Evolutionary conservation across 805 yeast species (phyloP).

Genomic region (Teunomyces tritomae): DNA sequence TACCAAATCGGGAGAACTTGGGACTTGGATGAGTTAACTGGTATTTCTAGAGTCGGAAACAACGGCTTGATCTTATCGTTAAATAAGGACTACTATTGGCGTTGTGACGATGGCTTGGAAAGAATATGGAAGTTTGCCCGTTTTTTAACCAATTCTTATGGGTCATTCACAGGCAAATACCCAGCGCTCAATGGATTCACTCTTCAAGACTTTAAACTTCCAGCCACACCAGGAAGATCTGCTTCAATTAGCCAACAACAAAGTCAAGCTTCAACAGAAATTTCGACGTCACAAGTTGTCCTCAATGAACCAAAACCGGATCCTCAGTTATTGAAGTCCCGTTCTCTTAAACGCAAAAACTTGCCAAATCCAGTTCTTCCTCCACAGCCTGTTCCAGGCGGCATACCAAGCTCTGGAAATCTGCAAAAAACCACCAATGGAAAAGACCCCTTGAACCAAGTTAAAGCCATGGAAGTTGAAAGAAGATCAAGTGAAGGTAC

Average conservation of each 20-base stretch:
- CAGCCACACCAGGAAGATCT: slow-evolving; percentile 18
- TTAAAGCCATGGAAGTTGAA: slow-evolving; percentile 37
- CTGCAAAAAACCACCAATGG: slow-evolving; percentile 41
- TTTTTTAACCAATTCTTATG: slow-evolving; percentile 29
- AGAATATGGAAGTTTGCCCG: slow-evolving; percentile 35
- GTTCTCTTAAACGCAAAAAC: slow-evolving; percentile 21
- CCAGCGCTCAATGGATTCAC: slow-evolving; percentile 35
- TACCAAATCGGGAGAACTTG: slow-evolving; percentile 93
- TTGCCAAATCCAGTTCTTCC: slow-evolving; percentile 20
- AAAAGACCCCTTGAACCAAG: slow-evolving; percentile 40
- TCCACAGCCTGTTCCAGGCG: slow-evolving; percentile 12
- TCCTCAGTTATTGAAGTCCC: slow-evolving; percentile 19
- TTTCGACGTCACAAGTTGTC: slow-evolving; percentile 7
- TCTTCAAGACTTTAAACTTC: slow-evolving; percentile 33
- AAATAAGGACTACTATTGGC: slow-evolving; percentile 84
- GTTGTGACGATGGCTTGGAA: slow-evolving; percentile 36
- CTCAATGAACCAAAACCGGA: slow-evolving; percentile 20
- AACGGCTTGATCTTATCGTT: slow-evolving; percentile 60
- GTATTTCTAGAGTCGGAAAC: slow-evolving; percentile 50
- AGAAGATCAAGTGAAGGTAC: slow-evolving; percentile 2
- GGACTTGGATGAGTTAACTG: slow-evolving; percentile 70
- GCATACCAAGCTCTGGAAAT: slow-evolving; percentile 6
- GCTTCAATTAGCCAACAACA: background rate
- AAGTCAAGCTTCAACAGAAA: background rate
- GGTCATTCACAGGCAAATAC: slow-evolving; percentile 35